A percentile compares a stretch with the other conserved stretches of the same genome.
Conservation (phyloP, 2,329 filamentous ascomycete species). For the Fusarium tricinctum region DNA sequence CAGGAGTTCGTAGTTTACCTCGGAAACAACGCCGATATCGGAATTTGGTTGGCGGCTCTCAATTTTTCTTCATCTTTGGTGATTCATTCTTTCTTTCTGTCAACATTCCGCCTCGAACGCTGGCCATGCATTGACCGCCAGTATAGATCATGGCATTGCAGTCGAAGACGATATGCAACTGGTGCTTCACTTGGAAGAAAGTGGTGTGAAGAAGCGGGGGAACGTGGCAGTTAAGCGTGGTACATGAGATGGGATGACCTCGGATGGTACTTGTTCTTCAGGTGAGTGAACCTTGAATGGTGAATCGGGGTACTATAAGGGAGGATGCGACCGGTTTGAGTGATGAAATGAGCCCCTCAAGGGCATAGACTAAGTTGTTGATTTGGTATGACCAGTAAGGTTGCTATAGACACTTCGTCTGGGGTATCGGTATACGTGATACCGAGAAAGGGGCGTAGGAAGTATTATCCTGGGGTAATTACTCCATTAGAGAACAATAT, state of each 20-base stretch:
- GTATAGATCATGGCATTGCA: constrained; percentile 68
- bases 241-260: constrained; percentile 62
- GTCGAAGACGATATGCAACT: constrained; percentile 68
- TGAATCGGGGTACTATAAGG: constrained; percentile 24
- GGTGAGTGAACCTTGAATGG: constrained; percentile 31
- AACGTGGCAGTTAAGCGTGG: constrained; percentile 70
- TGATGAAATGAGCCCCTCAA: constrained; percentile 12
- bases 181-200: constrained; percentile 64
- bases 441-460: constrained; percentile 2
- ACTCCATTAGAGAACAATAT: constrained; percentile 1
- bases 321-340: too few relatives aligned
- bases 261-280: constrained; percentile 60
- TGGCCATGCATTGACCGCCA: constrained; percentile 61
- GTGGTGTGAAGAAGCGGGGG: constrained; percentile 58
- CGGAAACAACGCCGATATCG: constrained; percentile 23
- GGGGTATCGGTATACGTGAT: neutral
- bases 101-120: constrained; percentile 59
- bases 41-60: constrained; percentile 18
- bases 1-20: constrained; percentile 27
- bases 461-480: neutral
- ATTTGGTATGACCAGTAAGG: too few relatives aligned
- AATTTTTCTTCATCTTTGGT: constrained; percentile 48
- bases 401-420: neutral
- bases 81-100: constrained; percentile 63
- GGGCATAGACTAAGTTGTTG: too few relatives aligned